These are phyloP conservation scores for Dactylorhiza incarnata DNA, from an alignment of 106 monocot species.

Conservation along the genomic window DNA sequence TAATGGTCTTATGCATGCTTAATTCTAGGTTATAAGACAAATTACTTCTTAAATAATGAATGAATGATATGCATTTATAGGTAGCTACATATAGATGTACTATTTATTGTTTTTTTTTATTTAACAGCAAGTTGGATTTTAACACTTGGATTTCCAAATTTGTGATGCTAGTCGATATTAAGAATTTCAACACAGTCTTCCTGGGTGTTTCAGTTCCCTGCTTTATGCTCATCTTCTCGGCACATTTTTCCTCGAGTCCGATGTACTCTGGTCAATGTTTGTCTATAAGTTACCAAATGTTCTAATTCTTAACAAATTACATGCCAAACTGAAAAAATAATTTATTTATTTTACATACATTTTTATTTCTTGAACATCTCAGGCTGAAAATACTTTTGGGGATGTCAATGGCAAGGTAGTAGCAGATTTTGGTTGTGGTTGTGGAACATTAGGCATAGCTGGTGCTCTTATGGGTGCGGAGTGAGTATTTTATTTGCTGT, in stretches of 20 bases:
- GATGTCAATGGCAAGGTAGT: constrained; percentile 85
- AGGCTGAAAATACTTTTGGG: constrained; percentile 87
- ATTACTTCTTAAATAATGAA: neutral
- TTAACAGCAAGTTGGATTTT: neutral
- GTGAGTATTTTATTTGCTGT: constrained; percentile 36
- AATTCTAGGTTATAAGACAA: neutral
- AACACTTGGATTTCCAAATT: neutral
- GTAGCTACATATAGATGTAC: neutral
- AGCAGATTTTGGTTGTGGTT: constrained; percentile 95
- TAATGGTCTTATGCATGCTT: neutral
- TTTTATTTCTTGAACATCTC: constrained; percentile 2
- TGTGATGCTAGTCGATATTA: neutral
- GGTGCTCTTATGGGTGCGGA: constrained; percentile 82
- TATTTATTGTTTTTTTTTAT: neutral
- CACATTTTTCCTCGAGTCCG: neutral
- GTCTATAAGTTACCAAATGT: neutral
- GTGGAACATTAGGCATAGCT: constrained; percentile 92
- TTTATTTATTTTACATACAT: neutral
- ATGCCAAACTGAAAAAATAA: neutral
- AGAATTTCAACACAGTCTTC: neutral
- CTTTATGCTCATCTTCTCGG: neutral
- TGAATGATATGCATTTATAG: neutral
- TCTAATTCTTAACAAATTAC: neutral
- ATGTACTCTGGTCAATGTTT: neutral
- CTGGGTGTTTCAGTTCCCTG: neutral